phyloP scores from a whole-genome alignment of 129 eudicot genomes.

The Saposhnikovia divaricata region DNA sequence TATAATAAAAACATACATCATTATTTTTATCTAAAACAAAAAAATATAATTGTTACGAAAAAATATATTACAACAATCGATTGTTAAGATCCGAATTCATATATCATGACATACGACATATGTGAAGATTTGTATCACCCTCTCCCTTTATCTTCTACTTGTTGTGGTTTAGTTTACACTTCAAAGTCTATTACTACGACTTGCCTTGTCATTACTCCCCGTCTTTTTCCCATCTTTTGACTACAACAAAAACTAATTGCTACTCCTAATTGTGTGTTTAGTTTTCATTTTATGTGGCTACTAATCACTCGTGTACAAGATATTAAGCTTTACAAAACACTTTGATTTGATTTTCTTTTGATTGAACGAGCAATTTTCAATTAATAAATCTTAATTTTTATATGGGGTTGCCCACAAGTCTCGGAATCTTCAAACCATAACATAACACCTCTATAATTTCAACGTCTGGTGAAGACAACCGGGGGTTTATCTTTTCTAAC shows the following conservation, averaged over 20 bases:
- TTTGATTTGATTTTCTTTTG: too few species aligned
- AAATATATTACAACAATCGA: too few species aligned
- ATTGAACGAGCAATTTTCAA: not conserved
- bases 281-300: not conserved
- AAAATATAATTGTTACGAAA: too few species aligned
- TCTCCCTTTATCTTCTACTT: slow-evolving; percentile 14
- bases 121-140: not conserved
- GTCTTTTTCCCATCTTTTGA: not conserved
- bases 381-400: not conserved
- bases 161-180: slow-evolving; percentile 15
- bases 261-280: not conserved
- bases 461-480: not conserved
- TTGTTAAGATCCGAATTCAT: too few species aligned
- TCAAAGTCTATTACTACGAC: slow-evolving; percentile 11
- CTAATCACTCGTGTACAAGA: not conserved
- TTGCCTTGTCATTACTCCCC: slow-evolving; percentile 8
- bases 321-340: too few species aligned
- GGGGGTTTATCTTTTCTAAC: not conserved
- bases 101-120: too few species aligned
- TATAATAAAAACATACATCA: too few species aligned
- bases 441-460: not conserved
- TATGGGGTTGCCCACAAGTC: not conserved
- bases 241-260: not conserved
- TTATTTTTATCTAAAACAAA: too few species aligned
- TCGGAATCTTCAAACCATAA: not conserved